Conservation (phyloP, 2,329 filamentous ascomycete species). For the Hypoxylon sp. region DNA sequence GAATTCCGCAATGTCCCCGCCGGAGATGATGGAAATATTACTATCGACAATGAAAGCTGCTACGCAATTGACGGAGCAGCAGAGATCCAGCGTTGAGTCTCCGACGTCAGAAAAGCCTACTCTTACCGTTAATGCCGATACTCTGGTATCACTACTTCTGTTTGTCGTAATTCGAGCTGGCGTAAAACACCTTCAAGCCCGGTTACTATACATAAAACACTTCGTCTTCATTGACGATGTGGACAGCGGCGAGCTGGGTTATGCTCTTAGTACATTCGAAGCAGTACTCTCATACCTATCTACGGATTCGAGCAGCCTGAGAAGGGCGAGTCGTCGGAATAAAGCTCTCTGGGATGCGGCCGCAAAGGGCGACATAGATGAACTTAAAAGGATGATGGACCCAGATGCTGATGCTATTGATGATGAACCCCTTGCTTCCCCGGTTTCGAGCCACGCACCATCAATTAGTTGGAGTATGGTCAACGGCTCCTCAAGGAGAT, state of each 20-base stretch:
- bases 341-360: conserved; percentile 89
- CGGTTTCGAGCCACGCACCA: conserved; percentile 61
- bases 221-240: conserved; percentile 99
- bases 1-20: conserved; percentile 80
- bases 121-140: conserved; percentile 84
- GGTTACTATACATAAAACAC: conserved; percentile 93
- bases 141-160: conserved; percentile 89
- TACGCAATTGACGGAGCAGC: conserved; percentile 74
- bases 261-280: conserved; percentile 95
- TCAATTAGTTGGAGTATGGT: conserved; percentile 66
- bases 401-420: conserved; percentile 69
- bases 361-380: conserved; percentile 80
- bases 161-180: conserved; percentile 94
- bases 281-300: conserved; percentile 91
- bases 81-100: conserved; percentile 55
- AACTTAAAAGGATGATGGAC: conserved; percentile 85
- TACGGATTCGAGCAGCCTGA: conserved; percentile 83
- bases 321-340: conserved; percentile 89
- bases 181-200: conserved; percentile 87
- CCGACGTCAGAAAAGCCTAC: conserved; percentile 67
- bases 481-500: conserved; percentile 62
- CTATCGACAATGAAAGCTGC: conserved; percentile 87
- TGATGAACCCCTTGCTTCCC: conserved; percentile 56
- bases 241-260: conserved; percentile 95
- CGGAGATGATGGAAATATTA: conserved; percentile 89